Evolutionary conservation across 768 basidiomycete genomes (phyloP).

Genomic region (Hygrocybe coccinea): DNA sequence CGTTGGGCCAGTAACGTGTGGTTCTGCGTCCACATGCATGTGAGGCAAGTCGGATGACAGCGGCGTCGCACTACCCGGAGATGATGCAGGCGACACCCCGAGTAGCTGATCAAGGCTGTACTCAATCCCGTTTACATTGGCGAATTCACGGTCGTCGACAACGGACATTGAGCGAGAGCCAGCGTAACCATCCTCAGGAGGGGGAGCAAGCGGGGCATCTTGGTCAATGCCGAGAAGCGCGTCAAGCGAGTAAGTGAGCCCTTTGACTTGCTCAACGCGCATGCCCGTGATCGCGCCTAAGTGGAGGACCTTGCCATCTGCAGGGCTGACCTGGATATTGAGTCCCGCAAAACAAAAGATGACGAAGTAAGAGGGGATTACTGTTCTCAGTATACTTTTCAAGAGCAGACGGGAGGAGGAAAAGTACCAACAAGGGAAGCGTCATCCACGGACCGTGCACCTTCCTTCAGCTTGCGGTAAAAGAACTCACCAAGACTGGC

Average conservation of each 20-base stretch:
- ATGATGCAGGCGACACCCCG: conserved; percentile 42
- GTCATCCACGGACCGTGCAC: conserved; percentile 72
- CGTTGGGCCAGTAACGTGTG: not conserved
- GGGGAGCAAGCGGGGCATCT: conserved; percentile 41
- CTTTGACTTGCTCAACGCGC: conserved; percentile 94
- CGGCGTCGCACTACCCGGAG: conserved; percentile 20
- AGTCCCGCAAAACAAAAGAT: too few relatives aligned
- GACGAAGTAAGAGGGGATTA: too few relatives aligned
- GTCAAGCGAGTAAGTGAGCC: conserved; percentile 93
- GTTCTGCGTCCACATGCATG: conserved; percentile 4
- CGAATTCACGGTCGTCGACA: conserved; percentile 86
- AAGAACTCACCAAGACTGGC: conserved; percentile 92
- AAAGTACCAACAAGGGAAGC: conserved; percentile 57
- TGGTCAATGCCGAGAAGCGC: conserved; percentile 80
- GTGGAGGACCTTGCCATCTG: conserved; percentile 89
- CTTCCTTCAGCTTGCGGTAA: conserved; percentile 80
- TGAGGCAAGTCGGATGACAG: conserved; percentile 11
- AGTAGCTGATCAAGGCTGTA: conserved; percentile 91
- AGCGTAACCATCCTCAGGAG: conserved; percentile 36
- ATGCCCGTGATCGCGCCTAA: conserved; percentile 78
- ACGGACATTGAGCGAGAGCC: conserved; percentile 48
- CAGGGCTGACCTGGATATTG: conserved; percentile 79
- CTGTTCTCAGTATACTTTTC: too few relatives aligned
- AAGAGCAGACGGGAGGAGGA: not conserved
- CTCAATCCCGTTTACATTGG: conserved; percentile 94